Percentiles rank a stretch among this genome's conserved stretches.
These are phyloP conservation scores for Clarireedia monteithiana DNA, from an alignment of 2,329 filamentous ascomycete genomes.

Conservation along the genomic window DNA sequence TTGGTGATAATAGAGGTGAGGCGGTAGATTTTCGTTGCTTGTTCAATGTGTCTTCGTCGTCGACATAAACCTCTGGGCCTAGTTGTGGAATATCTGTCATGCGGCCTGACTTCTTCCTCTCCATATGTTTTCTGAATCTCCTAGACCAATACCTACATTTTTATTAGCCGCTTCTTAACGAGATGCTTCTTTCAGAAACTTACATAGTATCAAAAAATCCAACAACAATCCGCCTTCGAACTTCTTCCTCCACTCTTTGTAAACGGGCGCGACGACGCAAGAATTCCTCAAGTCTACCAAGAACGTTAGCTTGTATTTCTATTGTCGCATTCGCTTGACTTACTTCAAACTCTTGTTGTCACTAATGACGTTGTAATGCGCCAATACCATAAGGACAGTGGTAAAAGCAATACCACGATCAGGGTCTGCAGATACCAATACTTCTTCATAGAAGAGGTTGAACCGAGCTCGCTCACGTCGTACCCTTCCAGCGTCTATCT, in stretches of 20 bases:
- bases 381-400: constrained; percentile 85
- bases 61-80: constrained; percentile 81
- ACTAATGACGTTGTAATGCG: constrained; percentile 97
- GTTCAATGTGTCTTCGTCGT: constrained; percentile 53
- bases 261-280: constrained; percentile 80
- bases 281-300: constrained; percentile 77
- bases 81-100: constrained; percentile 74
- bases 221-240: constrained; percentile 80
- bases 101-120: constrained; percentile 64
- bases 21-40: constrained; percentile 15
- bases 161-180: constrained; percentile 16
- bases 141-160: constrained; percentile 65
- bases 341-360: constrained; percentile 90
- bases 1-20: constrained; percentile 21
- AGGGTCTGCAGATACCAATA: constrained; percentile 85
- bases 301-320: constrained; percentile 24
- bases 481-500: constrained; percentile 69
- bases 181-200: constrained; percentile 21
- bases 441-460: constrained; percentile 95
- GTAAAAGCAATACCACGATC: constrained; percentile 89
- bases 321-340: constrained; percentile 20
- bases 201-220: constrained; percentile 92
- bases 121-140: constrained; percentile 68
- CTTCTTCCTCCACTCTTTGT: constrained; percentile 90
- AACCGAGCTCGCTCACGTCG: constrained; percentile 68